Base-by-base conservation (phyloP, 202 grass and related monocot genomes). In the Eragrostis tef region DNA sequence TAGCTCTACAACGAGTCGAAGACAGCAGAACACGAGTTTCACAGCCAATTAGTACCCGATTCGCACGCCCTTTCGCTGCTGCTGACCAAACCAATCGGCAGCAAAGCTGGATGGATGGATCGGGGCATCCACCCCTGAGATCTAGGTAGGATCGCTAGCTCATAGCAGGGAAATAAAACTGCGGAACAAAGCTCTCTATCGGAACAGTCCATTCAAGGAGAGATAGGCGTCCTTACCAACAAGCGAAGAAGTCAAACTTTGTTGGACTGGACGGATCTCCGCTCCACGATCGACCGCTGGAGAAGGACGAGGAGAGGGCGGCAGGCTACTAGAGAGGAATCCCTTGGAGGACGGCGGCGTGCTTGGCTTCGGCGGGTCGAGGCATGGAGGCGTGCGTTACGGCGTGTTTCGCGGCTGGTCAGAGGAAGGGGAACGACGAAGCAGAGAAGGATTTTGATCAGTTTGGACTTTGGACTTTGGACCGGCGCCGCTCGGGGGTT, bases 361-460 rank as follows among this genome's bases (percentile, higher is more conserved):
- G 64, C 64, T 69, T 70, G 21, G 64, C 13, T 57, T 69, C 49
- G 77, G 21, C 22, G 14, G 15, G 31, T 22, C 34, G 24, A 45
- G 54, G 78, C 67, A 80, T 80, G 78, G 78, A 80, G 54, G 64
- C 64, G 50, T 39, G 77, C 47, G 77, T 59, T 25, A 59, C 20
- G 56, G 56, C 56, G 58, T 26, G 64, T 79, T 80, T 39, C 63
- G 64, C 26, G 49, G 52, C 56, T 3, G 21, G 73, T 44, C 29
- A 11, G 4, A 21, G 11, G 34, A 59, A 15, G n/a, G 31, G 71
- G 17, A 34, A 17, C 25, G 6, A 51, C 9, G 31, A 42, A 19
- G 49, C n/a, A 19, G 27, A 54, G 24, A 27, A 54, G 14, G 46
- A 31, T 19, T 19, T 41, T 61, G 73, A 62, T 76, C 73, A 29